phyloP scores from a whole-genome alignment of 495 filamentous ascomycete species.

The Emericellopsis terricola region DNA sequence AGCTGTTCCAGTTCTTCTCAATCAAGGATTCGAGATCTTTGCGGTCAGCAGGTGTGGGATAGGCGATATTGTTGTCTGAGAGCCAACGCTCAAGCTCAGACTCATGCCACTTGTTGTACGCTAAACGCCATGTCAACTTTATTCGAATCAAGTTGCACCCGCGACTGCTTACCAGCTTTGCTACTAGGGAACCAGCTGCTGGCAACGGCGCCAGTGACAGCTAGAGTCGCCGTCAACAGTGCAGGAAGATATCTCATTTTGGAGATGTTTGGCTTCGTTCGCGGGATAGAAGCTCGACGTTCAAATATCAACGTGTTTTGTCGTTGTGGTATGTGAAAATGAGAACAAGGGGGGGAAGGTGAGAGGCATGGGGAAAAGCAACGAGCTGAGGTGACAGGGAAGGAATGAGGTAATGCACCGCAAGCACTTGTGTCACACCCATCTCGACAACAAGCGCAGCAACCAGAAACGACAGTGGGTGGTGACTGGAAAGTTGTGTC shows the following conservation, averaged over 20 bases:
- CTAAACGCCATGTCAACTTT: conserved; percentile 21
- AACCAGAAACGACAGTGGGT: too few relatives aligned
- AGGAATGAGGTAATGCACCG: too few relatives aligned
- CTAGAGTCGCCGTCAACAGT: not conserved
- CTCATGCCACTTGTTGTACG: conserved; percentile 98
- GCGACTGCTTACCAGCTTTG: conserved; percentile 1
- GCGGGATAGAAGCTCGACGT: too few relatives aligned
- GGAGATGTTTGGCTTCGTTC: too few relatives aligned
- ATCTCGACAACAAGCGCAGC: too few relatives aligned
- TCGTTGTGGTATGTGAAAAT: too few relatives aligned
- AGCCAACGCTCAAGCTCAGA: conserved; percentile 97
- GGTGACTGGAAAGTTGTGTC: too few relatives aligned
- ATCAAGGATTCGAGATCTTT: conserved; percentile 71
- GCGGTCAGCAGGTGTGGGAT: conserved; percentile 68
- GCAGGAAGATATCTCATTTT: conserved; percentile 2
- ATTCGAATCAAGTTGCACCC: not conserved
- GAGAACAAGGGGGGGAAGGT: too few relatives aligned
- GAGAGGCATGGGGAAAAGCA: too few relatives aligned
- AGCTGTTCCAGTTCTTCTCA: conserved; percentile 70
- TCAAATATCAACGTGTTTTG: too few relatives aligned
- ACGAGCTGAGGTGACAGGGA: too few relatives aligned
- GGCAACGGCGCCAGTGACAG: conserved; percentile 1
- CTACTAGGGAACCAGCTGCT: conserved; percentile 3
- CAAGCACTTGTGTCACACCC: too few relatives aligned
- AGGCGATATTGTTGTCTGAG: conserved; percentile 79